A percentile compares a stretch with the other conserved stretches of the same genome.
Evolutionary conservation across 495 filamentous ascomycete genomes (phyloP).

Genomic region (Penicillium cosmopolitanum): DNA sequence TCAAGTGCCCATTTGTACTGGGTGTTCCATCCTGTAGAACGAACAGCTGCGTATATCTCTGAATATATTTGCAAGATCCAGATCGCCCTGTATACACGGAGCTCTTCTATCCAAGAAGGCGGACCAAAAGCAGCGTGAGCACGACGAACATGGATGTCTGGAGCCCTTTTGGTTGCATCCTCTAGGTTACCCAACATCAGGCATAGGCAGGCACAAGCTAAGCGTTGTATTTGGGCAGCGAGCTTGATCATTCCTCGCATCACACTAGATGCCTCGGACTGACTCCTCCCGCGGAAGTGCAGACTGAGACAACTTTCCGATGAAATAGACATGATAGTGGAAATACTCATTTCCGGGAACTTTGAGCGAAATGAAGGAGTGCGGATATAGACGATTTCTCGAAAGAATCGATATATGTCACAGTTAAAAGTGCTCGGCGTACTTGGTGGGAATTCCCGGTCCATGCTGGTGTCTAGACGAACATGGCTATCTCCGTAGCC

Average conservation of each 20-base stretch:
- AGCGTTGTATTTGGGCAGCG: not conserved
- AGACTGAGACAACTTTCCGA: not conserved
- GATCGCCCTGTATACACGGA: not conserved
- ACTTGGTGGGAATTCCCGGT: no score
- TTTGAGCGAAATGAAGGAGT: not conserved
- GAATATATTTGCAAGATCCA: not conserved
- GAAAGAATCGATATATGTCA: not conserved
- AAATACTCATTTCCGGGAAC: not conserved
- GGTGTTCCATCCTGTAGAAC: not conserved
- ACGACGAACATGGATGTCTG: not conserved
- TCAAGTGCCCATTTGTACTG: not conserved
- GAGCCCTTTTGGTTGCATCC: not conserved
- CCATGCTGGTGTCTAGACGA: not conserved
- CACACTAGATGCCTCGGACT: not conserved
- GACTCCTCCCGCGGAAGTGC: not conserved
- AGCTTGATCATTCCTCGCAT: not conserved
- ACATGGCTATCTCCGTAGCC: not conserved
- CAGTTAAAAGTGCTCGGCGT: not conserved
- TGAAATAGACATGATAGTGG: not conserved
- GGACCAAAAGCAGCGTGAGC: not conserved
- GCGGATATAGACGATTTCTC: not conserved
- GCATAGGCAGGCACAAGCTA: not conserved
- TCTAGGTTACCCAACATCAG: not conserved
- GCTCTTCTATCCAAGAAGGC: not conserved
- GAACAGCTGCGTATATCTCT: not conserved